A percentile compares a stretch with the other conserved stretches of the same genome.
Evolutionary conservation across 805 yeast species (phyloP).

Genomic region (Metschnikowia continentalis): DNA sequence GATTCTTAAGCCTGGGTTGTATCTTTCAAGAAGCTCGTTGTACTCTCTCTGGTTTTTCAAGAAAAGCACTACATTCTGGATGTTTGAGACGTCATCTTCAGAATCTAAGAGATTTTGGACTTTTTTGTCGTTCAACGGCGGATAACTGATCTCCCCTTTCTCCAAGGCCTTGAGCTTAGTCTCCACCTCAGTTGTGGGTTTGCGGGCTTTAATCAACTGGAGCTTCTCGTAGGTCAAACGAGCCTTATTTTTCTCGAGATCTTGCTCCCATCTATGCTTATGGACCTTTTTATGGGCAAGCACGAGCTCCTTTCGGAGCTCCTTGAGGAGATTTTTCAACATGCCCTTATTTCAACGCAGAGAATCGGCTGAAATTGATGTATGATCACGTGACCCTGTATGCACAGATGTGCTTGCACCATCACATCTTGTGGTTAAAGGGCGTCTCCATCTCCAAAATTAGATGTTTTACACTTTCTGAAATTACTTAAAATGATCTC

Average conservation of each 20-base stretch:
- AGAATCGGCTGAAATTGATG: background rate
- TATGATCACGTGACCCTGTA: background rate
- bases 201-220: slow-evolving; percentile 36
- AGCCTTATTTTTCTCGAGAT: slow-evolving; percentile 43
- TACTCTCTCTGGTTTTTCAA: slow-evolving; percentile 72
- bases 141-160: slow-evolving; percentile 12
- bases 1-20: slow-evolving; percentile 79
- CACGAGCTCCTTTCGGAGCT: slow-evolving; percentile 39
- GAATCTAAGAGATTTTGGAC: slow-evolving; percentile 8
- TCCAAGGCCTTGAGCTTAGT: slow-evolving; percentile 23
- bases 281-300: slow-evolving; percentile 33
- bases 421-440: no score
- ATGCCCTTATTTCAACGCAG: background rate
- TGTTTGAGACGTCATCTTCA: slow-evolving; percentile 27
- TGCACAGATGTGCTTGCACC: background rate
- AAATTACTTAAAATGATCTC: no score
- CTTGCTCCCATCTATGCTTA: slow-evolving; percentile 36
- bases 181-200: slow-evolving; percentile 34
- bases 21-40: slow-evolving; percentile 74
- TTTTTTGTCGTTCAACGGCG: slow-evolving; percentile 8
- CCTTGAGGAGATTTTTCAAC: slow-evolving; percentile 18
- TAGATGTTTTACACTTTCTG: no score
- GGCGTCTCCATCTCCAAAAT: no score
- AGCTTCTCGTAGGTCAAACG: slow-evolving; percentile 46
- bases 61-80: slow-evolving; percentile 58